A percentile compares a stretch with the other conserved stretches of the same genome.
phyloP scores from a whole-genome alignment of 73 alveolate species.

The Tetrahymena borealis region DNA sequence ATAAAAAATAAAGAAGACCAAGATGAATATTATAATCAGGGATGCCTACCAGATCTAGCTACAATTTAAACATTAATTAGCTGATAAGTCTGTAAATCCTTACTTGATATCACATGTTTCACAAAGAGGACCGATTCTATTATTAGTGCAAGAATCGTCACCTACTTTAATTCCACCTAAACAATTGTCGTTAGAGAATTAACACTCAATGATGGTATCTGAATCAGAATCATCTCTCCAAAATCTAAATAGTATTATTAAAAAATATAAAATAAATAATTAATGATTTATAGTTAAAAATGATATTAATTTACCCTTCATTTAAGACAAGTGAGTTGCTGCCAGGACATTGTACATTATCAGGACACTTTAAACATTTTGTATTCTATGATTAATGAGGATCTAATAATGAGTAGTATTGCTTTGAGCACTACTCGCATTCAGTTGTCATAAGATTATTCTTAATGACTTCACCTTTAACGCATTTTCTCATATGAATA shows the following conservation, averaged over 20 bases:
- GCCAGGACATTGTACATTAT: not conserved
- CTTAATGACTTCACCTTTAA: not conserved
- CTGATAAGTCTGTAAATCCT: not conserved
- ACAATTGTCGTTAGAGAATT: not conserved
- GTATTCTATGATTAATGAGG: not conserved
- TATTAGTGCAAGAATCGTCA: not conserved
- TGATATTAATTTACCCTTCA: not conserved
- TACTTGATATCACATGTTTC: not conserved
- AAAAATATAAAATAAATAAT: not conserved
- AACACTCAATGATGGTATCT: not conserved
- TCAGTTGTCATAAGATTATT: not conserved
- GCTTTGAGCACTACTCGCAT: not conserved
- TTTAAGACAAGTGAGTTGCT: not conserved
- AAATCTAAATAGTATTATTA: not conserved
- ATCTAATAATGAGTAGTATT: not conserved
- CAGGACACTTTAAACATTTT: not conserved
- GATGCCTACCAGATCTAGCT: not conserved
- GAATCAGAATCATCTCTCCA: not conserved
- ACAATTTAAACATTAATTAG: not conserved
- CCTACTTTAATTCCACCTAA: not conserved
- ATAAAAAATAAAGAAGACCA: not conserved
- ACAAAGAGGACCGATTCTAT: not conserved
- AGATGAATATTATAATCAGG: not conserved
- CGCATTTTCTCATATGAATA: not conserved
- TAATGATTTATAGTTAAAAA: not conserved